Evolutionary conservation across 768 basidiomycete species (phyloP).

Genomic region (Boletus rubescentipes): DNA sequence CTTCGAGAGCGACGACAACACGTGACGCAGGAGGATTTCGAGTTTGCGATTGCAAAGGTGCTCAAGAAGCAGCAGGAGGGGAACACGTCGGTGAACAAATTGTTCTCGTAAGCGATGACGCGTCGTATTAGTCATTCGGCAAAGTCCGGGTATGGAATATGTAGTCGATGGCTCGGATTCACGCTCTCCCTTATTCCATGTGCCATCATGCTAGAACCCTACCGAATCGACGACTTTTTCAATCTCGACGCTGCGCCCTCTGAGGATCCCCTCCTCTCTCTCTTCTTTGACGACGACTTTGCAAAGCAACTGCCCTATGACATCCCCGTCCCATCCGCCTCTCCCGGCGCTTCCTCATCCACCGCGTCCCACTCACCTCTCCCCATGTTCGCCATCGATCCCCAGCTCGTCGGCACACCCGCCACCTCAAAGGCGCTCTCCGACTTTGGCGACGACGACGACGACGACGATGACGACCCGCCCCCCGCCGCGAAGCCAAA

Average conservation of each 20-base stretch:
- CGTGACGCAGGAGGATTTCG: slow-evolving; percentile 98
- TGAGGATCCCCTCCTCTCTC: slow-evolving; percentile 40
- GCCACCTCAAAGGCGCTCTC: slow-evolving; percentile 44
- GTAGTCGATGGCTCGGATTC: neutral
- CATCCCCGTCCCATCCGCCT: slow-evolving; percentile 31
- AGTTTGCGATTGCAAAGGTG: slow-evolving; percentile 97
- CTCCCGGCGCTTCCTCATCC: slow-evolving; percentile 21
- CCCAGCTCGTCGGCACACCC: slow-evolving; percentile 72
- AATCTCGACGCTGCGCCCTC: slow-evolving; percentile 56
- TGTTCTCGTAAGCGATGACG: slow-evolving; percentile 58
- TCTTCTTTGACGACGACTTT: slow-evolving; percentile 47
- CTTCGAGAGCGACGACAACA: slow-evolving; percentile 93
- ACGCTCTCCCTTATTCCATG: neutral
- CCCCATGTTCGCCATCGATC: slow-evolving; percentile 59
- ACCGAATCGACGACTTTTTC: slow-evolving; percentile 57
- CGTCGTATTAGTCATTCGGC: slow-evolving; percentile 19
- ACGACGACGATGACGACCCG: slow-evolving; percentile 33
- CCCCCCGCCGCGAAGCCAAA: slow-evolving; percentile 39
- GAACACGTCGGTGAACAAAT: slow-evolving; percentile 91
- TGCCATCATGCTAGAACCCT: slow-evolving; percentile 21
- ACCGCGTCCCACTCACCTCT: slow-evolving; percentile 27
- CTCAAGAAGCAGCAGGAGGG: slow-evolving; percentile 97
- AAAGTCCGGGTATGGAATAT: slow-evolving; percentile 2
- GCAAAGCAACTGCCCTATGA: slow-evolving; percentile 31
- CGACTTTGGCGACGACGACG: slow-evolving; percentile 41